Evolutionary conservation across 2,329 filamentous ascomycete genomes (phyloP).

Genomic region (Moelleriella libera): DNA sequence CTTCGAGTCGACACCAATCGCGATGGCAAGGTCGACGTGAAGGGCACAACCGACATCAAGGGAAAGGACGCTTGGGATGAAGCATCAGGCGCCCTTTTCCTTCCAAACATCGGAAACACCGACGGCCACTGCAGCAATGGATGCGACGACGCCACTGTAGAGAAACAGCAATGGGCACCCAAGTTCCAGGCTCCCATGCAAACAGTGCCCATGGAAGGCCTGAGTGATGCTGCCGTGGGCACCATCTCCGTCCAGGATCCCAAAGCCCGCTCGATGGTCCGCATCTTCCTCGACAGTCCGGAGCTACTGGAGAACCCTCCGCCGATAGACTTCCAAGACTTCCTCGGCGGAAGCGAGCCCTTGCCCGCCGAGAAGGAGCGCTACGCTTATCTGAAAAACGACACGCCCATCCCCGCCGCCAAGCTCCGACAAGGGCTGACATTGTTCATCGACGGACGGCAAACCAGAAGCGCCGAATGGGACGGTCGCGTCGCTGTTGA

Average conservation of each 20-base stretch:
- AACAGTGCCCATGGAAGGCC: constrained; percentile 13
- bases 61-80: constrained; percentile 12
- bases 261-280: constrained; percentile 7
- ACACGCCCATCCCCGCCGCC: constrained; percentile 13
- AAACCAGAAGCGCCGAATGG: constrained; percentile 12
- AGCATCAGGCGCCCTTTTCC: constrained; percentile 15
- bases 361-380: constrained; percentile 1
- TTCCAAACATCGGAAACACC: constrained; percentile 20
- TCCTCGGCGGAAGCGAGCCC: too few species aligned
- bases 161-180: constrained; percentile 15
- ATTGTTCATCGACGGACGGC: constrained; percentile 20
- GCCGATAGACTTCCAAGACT: too few species aligned
- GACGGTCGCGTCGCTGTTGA: constrained; percentile 12
- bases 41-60: constrained; percentile 7
- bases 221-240: constrained; percentile 7
- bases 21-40: constrained; percentile 15
- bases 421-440: constrained; percentile 15
- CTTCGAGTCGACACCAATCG: constrained; percentile 19
- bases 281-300: constrained; percentile 11
- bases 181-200: constrained; percentile 15
- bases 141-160: constrained; percentile 19
- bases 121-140: constrained; percentile 11
- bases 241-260: constrained; percentile 6
- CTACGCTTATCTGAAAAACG: constrained; percentile 13
- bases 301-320: neutral